These are phyloP conservation scores for Aureobasidium namibiae DNA, from an alignment of 2,329 filamentous ascomycete species.

Conservation along the genomic window DNA sequence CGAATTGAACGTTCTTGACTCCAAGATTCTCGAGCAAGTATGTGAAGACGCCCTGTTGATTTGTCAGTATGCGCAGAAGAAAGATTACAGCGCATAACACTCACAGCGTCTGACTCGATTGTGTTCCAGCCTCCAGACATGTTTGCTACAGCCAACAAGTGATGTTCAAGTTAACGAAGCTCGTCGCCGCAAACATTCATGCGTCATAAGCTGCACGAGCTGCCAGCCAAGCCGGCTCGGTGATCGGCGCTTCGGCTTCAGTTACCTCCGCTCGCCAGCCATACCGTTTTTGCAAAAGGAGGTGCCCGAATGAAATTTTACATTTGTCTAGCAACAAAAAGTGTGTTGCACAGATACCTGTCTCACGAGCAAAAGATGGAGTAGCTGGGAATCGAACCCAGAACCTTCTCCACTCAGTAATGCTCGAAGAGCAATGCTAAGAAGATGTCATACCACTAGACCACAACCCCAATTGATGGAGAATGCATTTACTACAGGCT, in stretches of 20 bases:
- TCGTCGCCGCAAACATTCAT: constrained; percentile 8
- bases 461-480: constrained; percentile 4
- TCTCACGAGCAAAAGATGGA: not conserved
- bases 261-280: not conserved
- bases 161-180: not conserved
- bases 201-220: not conserved
- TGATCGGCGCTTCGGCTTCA: constrained; percentile 1
- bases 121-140: constrained; percentile 79
- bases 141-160: not conserved
- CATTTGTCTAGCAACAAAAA: not conserved
- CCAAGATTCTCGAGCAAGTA: constrained; percentile 89
- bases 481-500: not conserved
- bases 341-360: not conserved
- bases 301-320: not conserved
- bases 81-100: constrained; percentile 22
- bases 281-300: not conserved
- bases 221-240: not conserved
- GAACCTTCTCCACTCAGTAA: constrained; percentile 11
- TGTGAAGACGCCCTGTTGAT: constrained; percentile 78
- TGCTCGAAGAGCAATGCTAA: constrained; percentile 6
- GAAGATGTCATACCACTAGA: constrained; percentile 12
- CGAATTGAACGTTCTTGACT: constrained; percentile 89
- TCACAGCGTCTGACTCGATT: constrained; percentile 91
- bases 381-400: constrained; percentile 11
- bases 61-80: not conserved